phyloP scores from a whole-genome alignment of 169 alveolate genomes.

The Plasmodium cynomolgi region DNA sequence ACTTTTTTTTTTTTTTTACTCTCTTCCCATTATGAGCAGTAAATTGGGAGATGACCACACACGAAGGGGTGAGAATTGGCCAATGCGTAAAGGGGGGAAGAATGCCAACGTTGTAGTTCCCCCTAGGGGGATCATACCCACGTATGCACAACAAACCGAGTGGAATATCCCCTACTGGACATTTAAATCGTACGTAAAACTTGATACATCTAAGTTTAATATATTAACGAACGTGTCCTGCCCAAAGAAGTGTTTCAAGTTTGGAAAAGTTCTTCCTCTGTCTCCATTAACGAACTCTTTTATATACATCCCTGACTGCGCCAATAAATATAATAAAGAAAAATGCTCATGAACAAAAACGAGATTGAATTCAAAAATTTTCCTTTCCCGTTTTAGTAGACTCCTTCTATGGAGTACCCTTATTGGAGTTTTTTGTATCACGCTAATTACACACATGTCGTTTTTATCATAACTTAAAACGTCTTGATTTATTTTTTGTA shows the following conservation, averaged over 20 bases:
- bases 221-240: slow-evolving; percentile 59
- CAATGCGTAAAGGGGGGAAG: background rate
- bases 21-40: background rate
- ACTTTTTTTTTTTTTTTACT: background rate
- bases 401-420: slow-evolving; percentile 92
- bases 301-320: slow-evolving; percentile 92
- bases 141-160: background rate
- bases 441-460: slow-evolving; percentile 1
- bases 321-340: slow-evolving; percentile 85
- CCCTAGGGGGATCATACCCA: background rate
- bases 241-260: slow-evolving; percentile 83
- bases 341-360: slow-evolving; percentile 86
- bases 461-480: slow-evolving; percentile 60
- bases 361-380: slow-evolving; percentile 81
- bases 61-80: background rate
- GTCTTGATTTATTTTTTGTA: slow-evolving; percentile 38
- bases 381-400: slow-evolving; percentile 83
- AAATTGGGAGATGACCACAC: background rate
- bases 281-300: slow-evolving; percentile 94
- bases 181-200: slow-evolving; percentile 17
- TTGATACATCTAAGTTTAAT: slow-evolving; percentile 69
- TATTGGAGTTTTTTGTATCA: slow-evolving; percentile 90
- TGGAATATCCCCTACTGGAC: background rate
- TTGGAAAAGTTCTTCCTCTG: slow-evolving; percentile 92
- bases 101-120: background rate